Percentiles rank a stretch among this genome's conserved stretches.
Conservation (phyloP, 2,329 filamentous ascomycete genomes). For the Talaromyces rugulosus region DNA sequence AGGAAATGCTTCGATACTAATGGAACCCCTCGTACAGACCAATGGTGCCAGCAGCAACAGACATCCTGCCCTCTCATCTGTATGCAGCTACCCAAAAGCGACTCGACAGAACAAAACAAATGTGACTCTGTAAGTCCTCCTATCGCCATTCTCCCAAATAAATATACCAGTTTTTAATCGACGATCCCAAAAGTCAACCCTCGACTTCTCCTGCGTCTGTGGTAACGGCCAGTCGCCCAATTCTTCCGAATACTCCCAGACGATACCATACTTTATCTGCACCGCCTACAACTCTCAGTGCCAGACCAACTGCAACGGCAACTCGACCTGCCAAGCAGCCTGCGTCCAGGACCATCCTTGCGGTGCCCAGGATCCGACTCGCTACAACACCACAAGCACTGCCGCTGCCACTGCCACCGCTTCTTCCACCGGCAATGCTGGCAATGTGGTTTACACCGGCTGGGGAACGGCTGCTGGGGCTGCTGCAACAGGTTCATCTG, state of each 20-base stretch:
- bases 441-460: conserved; percentile 41
- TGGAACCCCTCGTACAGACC: conserved; percentile 22
- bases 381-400: conserved; percentile 45
- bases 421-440: conserved; percentile 27
- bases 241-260: conserved; percentile 58
- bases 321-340: conserved; percentile 47
- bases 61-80: conserved; percentile 44
- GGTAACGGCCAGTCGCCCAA: conserved; percentile 52
- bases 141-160: neutral
- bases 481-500: conserved; percentile 24
- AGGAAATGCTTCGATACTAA: neutral
- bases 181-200: conserved; percentile 30
- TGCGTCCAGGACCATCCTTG: conserved; percentile 57
- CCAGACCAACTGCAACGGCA: conserved; percentile 45
- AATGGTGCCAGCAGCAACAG: conserved; percentile 42
- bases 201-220: conserved; percentile 57
- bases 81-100: conserved; percentile 35
- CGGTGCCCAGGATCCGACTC: conserved; percentile 56
- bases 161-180: neutral
- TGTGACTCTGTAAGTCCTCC: conserved; percentile 37
- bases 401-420: conserved; percentile 30
- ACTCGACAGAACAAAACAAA: conserved; percentile 33
- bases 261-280: conserved; percentile 61
- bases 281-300: conserved; percentile 55
- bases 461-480: conserved; percentile 35